phyloP scores from a whole-genome alignment of 2,329 filamentous ascomycete genomes.

The Colletotrichum truncatum region DNA sequence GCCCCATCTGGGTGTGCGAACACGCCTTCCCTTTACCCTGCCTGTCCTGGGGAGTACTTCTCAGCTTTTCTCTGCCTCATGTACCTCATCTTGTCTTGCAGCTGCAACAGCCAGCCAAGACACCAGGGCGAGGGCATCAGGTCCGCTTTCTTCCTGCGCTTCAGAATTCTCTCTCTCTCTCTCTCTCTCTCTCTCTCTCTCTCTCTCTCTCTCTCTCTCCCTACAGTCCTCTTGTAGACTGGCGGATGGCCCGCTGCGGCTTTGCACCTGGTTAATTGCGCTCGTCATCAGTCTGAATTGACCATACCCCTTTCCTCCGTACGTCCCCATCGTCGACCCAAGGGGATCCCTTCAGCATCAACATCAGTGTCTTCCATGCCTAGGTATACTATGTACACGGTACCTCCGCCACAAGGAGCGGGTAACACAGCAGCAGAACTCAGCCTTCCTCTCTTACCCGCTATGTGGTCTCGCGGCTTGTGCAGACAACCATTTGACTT shows the following conservation, averaged over 20 bases:
- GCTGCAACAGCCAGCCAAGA: slow-evolving; percentile 3
- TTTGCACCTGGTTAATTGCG: background rate
- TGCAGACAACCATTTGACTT: background rate
- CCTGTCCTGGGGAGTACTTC: no score
- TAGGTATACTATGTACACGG: background rate
- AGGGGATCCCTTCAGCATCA: slow-evolving; percentile 6
- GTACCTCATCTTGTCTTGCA: slow-evolving; percentile 12
- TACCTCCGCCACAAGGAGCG: no score
- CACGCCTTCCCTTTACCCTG: background rate
- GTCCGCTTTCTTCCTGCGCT: slow-evolving; percentile 12
- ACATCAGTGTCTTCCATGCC: background rate
- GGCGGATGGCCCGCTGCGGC: no score
- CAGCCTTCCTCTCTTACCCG: background rate
- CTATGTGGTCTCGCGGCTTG: background rate
- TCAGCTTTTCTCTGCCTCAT: background rate
- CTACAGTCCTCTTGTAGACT: no score
- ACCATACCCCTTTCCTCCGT: background rate
- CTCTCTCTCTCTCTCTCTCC: no score
- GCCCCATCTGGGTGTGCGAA: slow-evolving; percentile 5
- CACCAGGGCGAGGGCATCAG: background rate
- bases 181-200: background rate
- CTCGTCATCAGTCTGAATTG: background rate
- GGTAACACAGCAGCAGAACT: no score
- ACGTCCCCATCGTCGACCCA: background rate
- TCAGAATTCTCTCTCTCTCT: background rate